phyloP scores from a whole-genome alignment of 2,329 filamentous ascomycete genomes.

The Microcyclospora tardicrescens region DNA sequence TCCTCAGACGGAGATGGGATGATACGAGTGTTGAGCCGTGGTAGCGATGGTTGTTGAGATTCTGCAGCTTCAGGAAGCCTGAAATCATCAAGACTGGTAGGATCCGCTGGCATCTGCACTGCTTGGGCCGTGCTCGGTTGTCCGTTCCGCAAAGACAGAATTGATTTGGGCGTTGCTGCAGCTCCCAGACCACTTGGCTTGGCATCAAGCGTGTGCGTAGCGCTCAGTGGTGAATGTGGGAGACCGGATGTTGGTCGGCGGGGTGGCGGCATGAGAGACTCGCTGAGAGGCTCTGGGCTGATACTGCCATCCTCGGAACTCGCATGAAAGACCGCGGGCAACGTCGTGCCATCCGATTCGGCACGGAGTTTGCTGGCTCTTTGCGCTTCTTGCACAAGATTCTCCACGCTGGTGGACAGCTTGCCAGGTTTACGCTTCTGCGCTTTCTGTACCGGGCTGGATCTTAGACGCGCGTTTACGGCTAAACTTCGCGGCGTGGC shows the following conservation, averaged over 20 bases:
- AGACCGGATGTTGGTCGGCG: constrained; percentile 47
- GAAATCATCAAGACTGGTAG: constrained; percentile 42
- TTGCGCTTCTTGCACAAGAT: constrained; percentile 27
- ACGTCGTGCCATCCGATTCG: constrained; percentile 11
- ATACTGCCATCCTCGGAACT: constrained; percentile 36
- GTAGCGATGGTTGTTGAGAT: constrained; percentile 14
- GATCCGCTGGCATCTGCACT: not conserved
- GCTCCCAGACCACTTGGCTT: constrained; percentile 3
- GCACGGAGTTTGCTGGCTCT: constrained; percentile 14
- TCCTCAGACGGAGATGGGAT: constrained; percentile 29
- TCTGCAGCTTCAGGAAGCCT: constrained; percentile 58
- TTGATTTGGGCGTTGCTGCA: constrained; percentile 22
- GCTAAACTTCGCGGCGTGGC: constrained; percentile 33
- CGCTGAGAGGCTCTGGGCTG: constrained; percentile 36
- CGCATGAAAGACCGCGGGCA: constrained; percentile 15
- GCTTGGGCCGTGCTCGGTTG: not conserved
- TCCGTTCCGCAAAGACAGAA: constrained; percentile 11
- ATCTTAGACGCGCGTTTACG: constrained; percentile 41
- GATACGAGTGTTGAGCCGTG: too few species aligned
- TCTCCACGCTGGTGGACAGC: constrained; percentile 31
- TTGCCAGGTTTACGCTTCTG: constrained; percentile 36
- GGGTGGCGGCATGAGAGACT: constrained; percentile 41
- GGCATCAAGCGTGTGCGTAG: constrained; percentile 34
- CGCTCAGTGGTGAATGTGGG: constrained; percentile 55
- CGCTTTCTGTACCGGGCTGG: constrained; percentile 62